Percentiles rank a stretch among this genome's conserved stretches.
Conservation (phyloP, 1,139 yeast species). For the Lipomyces yarrowii region DNA sequence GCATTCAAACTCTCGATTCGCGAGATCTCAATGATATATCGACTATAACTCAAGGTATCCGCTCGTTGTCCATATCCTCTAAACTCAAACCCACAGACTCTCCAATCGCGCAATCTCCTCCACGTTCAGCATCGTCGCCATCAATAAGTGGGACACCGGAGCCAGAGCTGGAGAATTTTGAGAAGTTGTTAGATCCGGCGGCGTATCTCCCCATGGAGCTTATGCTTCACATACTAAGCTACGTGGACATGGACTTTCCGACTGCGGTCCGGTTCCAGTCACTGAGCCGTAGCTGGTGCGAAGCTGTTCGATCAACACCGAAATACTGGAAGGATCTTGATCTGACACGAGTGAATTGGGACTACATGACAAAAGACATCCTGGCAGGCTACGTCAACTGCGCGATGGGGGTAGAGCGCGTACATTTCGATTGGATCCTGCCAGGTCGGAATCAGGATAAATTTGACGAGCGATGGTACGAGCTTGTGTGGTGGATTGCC, state of each 20-base stretch:
- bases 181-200: constrained; percentile 12
- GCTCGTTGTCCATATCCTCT: constrained; percentile 1
- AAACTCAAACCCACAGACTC: neutral
- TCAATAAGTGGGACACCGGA: neutral
- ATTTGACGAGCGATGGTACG: constrained; percentile 21
- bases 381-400: constrained; percentile 13
- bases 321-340: constrained; percentile 10
- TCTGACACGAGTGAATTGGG: constrained; percentile 10
- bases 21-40: neutral
- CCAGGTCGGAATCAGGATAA: constrained; percentile 3
- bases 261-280: constrained; percentile 13
- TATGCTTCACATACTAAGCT: constrained; percentile 9
- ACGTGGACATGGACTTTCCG: constrained; percentile 13
- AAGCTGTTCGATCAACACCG: constrained; percentile 12
- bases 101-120: neutral
- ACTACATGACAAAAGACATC: neutral
- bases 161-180: neutral
- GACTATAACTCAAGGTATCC: neutral
- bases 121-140: neutral
- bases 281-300: constrained; percentile 12
- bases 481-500: constrained; percentile 15
- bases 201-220: constrained; percentile 16
- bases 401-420: constrained; percentile 1
- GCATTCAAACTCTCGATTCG: constrained; percentile 13
- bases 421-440: constrained; percentile 12